Evolutionary conservation across 2,329 filamentous ascomycete genomes (phyloP), one percentile per base, ranked within the genome.

Genomic region (Aureobasidium subglaciale): DNA sequence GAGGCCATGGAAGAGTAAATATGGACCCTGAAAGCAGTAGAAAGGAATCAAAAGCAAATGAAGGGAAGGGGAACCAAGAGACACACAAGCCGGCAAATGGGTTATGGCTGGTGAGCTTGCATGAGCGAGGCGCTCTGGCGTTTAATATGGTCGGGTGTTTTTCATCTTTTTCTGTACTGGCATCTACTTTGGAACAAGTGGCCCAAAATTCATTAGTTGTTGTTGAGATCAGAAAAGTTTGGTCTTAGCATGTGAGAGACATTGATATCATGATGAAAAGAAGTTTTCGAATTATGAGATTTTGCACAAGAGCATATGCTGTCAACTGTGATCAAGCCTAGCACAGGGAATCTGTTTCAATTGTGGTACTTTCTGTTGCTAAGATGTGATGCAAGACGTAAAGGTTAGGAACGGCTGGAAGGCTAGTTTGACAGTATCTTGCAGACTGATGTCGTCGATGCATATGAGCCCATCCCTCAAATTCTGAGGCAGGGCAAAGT

Each of bases 1-100:
- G 59, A 60, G 22, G 59, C 57, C 30, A 68, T 67, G 66, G 63
- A 67, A 56, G 64, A 67, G 55, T 56, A 56, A 30, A 10, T 9
- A 16, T n/a, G 3, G 5, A 4, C 3, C 18, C 7, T 24, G 18
- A 5, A 34, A 32, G 15, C 2, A 43, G n/a, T 15, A 13, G 10
- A 29, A 30, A 32, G 13, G 16, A 30, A 22, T 25, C 3, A 37
- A 37, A 27, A 32, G n/a, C 10, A 30, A 35, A 25, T 11, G 48
- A 20, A n/a, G 15, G 32, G 46, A n/a, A 2, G 18, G 30, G 18
- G 18, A 52, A 18, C 22, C 30, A 38, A 49, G 45, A 29, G 22
- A 52, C n/a, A 7, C 29, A 30, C n/a, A 40, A 27, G 35, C 35
- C 22, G 25, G 35, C n/a, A 45, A 27, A 42, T 41, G 48, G 48